These are phyloP conservation scores for Vaccinium darrowii DNA, from an alignment of 148 eudicot species.

Conservation along the genomic window DNA sequence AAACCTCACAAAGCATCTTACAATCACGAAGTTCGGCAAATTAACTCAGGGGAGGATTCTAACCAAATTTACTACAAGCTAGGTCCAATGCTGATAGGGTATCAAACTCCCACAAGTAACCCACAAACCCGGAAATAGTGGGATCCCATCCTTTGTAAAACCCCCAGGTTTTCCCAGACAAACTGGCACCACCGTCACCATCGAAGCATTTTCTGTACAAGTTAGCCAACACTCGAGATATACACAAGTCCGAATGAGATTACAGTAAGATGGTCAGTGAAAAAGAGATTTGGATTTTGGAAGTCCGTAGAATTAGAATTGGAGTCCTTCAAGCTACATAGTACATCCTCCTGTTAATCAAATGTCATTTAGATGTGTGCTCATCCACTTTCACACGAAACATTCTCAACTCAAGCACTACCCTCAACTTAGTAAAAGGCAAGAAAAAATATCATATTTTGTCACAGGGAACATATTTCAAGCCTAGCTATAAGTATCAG, in stretches of 20 bases:
- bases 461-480: neutral
- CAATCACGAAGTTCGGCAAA: neutral
- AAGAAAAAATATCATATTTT: neutral
- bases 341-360: neutral
- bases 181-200: neutral
- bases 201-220: too few species aligned
- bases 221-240: neutral
- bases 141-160: neutral
- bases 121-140: neutral
- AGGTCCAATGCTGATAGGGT: neutral
- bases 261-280: neutral
- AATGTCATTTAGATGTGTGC: neutral
- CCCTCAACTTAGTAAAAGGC: neutral
- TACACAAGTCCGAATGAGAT: neutral
- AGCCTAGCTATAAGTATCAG: neutral
- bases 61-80: neutral
- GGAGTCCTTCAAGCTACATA: neutral
- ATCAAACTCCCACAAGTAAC: neutral
- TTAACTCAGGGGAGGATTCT: neutral
- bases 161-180: neutral
- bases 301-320: too few species aligned
- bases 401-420: neutral
- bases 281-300: neutral
- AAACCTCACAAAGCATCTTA: neutral
- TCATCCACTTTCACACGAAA: neutral